These are phyloP conservation scores for Geotrichum macrosporum DNA, from an alignment of 1,139 yeast genomes.

Conservation along the genomic window DNA sequence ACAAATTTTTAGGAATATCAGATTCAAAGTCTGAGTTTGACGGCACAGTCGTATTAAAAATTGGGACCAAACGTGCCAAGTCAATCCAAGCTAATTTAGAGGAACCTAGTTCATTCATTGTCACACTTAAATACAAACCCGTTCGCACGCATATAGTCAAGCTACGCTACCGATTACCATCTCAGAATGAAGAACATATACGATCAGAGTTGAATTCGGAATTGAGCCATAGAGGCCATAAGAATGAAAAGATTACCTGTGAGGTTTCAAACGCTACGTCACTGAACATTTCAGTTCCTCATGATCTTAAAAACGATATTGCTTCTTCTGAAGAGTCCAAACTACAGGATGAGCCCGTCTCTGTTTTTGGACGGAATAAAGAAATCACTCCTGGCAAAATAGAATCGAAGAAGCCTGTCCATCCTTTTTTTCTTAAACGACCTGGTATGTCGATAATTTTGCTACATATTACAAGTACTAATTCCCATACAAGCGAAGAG, in stretches of 20 bases:
- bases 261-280: too few species aligned
- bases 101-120: neutral
- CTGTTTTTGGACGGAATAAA: neutral
- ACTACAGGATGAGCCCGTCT: too few species aligned
- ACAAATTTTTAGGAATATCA: too few species aligned
- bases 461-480: too few species aligned
- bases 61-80: conserved; percentile 6
- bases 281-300: too few species aligned
- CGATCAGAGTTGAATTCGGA: too few species aligned
- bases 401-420: conserved; percentile 21
- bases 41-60: conserved; percentile 10
- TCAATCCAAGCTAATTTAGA: conserved; percentile 3
- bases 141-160: conserved; percentile 3
- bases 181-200: neutral
- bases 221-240: too few species aligned
- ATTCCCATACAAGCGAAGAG: too few species aligned
- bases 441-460: neutral
- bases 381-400: neutral
- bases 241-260: too few species aligned
- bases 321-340: too few species aligned
- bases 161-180: neutral
- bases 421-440: conserved; percentile 28
- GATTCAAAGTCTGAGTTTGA: conserved; percentile 3
- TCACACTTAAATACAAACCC: conserved; percentile 1
- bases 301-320: too few species aligned